phyloP scores from a whole-genome alignment of 805 yeast genomes.

The Nakazawaea laoshanensis region DNA sequence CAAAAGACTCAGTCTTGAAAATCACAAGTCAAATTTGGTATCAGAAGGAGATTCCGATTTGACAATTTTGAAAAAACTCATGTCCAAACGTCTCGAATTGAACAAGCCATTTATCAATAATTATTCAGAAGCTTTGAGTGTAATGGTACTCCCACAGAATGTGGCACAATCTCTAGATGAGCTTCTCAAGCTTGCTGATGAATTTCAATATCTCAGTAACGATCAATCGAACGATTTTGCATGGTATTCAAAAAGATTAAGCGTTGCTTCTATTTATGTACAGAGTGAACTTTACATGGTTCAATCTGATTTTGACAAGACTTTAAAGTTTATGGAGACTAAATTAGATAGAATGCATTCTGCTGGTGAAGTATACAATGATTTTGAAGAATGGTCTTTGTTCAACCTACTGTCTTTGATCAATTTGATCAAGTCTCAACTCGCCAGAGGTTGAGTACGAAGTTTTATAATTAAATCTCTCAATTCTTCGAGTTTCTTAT shows the following conservation, averaged over 20 bases:
- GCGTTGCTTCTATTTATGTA: conserved; percentile 62
- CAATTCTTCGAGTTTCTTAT: conserved; percentile 45
- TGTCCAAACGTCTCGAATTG: conserved; percentile 38
- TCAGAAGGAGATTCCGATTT: conserved; percentile 15
- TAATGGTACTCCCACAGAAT: conserved; percentile 59
- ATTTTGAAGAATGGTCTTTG: conserved; percentile 67
- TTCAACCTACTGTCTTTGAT: conserved; percentile 57
- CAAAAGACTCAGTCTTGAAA: conserved; percentile 29
- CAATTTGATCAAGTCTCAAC: conserved; percentile 66
- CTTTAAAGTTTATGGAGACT: conserved; percentile 55
- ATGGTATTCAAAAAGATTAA: conserved; percentile 86
- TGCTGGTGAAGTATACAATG: conserved; percentile 53
- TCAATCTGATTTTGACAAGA: conserved; percentile 48
- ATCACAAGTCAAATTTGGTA: conserved; percentile 7
- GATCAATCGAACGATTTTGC: conserved; percentile 75
- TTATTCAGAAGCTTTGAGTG: conserved; percentile 45
- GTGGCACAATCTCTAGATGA: conserved; percentile 50
- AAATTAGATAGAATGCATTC: conserved; percentile 44
- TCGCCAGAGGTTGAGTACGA: conserved; percentile 48
- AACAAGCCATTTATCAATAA: conserved; percentile 39
- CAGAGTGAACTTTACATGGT: conserved; percentile 75
- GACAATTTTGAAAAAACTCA: conserved; percentile 20
- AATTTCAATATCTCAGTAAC: conserved; percentile 70
- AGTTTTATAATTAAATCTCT: conserved; percentile 46
- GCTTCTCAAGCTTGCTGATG: conserved; percentile 72